Percentiles rank a stretch among this genome's conserved stretches.
Evolutionary conservation across 768 basidiomycete genomes (phyloP).

Genomic region (Mycena crocata): DNA sequence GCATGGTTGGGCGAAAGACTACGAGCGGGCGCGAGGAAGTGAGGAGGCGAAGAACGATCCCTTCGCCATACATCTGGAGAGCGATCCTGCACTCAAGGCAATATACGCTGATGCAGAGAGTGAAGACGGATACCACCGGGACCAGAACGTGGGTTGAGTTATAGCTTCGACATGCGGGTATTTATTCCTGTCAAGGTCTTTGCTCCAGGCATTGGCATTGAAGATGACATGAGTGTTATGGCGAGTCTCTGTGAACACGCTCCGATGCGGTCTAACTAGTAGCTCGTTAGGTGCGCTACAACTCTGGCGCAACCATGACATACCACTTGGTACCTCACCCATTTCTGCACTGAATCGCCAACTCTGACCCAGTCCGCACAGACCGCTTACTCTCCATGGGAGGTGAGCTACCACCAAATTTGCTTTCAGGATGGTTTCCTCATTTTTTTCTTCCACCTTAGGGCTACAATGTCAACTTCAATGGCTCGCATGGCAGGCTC

Average conservation of each 20-base stretch:
- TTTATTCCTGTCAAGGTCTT: constrained; percentile 46
- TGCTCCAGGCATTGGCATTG: constrained; percentile 56
- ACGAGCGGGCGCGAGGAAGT: constrained; percentile 55
- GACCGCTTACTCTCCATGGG: constrained; percentile 58
- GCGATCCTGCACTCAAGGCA: constrained; percentile 54
- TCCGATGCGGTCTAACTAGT: not conserved
- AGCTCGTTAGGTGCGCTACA: constrained; percentile 48
- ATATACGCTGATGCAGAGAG: constrained; percentile 60
- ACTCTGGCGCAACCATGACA: constrained; percentile 60
- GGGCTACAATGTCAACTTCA: constrained; percentile 66
- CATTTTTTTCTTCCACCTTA: too few species aligned
- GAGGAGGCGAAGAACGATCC: constrained; percentile 58
- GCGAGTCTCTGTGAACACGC: constrained; percentile 23
- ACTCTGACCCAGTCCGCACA: constrained; percentile 16
- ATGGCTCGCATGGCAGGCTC: constrained; percentile 62
- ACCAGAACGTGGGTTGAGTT: constrained; percentile 54
- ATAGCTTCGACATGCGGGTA: not conserved
- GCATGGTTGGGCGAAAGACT: constrained; percentile 60
- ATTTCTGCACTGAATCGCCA: not conserved
- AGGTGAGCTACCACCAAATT: too few species aligned
- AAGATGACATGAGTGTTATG: constrained; percentile 64
- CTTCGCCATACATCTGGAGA: constrained; percentile 61
- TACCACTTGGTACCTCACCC: constrained; percentile 58
- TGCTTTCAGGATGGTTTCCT: too few species aligned
- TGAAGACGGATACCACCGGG: constrained; percentile 62